phyloP scores from a whole-genome alignment of 2,329 filamentous ascomycete species.

The Zarea fungicola region DNA sequence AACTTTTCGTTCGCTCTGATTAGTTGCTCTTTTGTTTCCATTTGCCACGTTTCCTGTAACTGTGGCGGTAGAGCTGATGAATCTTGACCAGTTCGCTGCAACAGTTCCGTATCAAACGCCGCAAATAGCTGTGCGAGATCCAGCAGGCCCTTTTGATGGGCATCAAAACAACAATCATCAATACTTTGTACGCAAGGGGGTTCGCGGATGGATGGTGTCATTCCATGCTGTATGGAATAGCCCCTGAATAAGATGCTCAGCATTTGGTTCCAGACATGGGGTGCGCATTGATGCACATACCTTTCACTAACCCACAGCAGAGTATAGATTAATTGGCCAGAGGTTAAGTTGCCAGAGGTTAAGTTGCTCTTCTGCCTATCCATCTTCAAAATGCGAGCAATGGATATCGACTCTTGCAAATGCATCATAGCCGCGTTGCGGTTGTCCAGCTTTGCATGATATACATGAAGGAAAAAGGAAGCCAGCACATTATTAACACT shows the following conservation, averaged over 20 bases:
- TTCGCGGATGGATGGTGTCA: background rate
- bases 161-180: background rate
- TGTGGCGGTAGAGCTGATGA: too few relatives aligned
- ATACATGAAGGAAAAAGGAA: background rate
- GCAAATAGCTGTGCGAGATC: background rate
- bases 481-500: background rate
- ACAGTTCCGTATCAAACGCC: background rate
- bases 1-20: background rate
- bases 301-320: slow-evolving; percentile 1
- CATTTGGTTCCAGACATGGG: background rate
- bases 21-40: background rate
- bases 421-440: background rate
- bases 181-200: background rate
- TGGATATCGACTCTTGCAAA: background rate
- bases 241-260: background rate
- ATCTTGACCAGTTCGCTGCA: too few relatives aligned
- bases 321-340: background rate
- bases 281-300: background rate
- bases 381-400: background rate
- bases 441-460: background rate
- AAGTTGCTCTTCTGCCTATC: background rate
- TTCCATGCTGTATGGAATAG: background rate
- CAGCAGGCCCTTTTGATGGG: background rate
- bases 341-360: too few relatives aligned
- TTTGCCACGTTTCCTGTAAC: background rate